Evolutionary conservation across 139 green algal species (phyloP).

Genomic region (Coelastrella sp.): DNA sequence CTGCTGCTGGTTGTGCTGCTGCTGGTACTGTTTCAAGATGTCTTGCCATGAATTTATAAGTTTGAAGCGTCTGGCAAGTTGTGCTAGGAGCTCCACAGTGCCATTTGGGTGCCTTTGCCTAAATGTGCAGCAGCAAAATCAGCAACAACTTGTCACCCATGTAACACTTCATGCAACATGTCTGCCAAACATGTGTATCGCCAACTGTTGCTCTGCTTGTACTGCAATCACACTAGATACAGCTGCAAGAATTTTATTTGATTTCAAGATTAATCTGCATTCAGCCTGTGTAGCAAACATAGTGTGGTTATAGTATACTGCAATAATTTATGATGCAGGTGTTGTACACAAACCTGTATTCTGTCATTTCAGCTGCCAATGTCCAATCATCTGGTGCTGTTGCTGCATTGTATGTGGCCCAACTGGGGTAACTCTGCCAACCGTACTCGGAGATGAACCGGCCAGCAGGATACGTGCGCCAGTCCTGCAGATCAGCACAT

Average conservation of each 20-base stretch:
- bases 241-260: no score
- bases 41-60: conserved; percentile 37
- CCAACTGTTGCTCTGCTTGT: no score
- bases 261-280: no score
- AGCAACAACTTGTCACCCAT: no score
- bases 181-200: no score
- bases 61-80: conserved; percentile 75
- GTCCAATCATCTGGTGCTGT: conserved; percentile 42
- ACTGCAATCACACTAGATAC: no score
- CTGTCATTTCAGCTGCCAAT: conserved; percentile 12
- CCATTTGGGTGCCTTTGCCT: conserved; percentile 82
- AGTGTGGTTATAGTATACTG: no score
- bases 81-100: conserved; percentile 66
- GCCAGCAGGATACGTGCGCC: conserved; percentile 56
- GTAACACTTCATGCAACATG: no score
- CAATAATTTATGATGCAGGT: no score
- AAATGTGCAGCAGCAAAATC: background rate
- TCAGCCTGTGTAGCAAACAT: no score
- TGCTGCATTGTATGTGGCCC: conserved; percentile 21
- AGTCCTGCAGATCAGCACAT: conserved; percentile 30
- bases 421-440: conserved; percentile 63
- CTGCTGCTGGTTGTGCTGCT: background rate
- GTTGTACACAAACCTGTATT: no score
- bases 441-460: conserved; percentile 83
- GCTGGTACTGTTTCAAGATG: conserved; percentile 34